Evolutionary conservation across 192 early-diverging fungal species (phyloP).

Genomic region (Coemansia sp.): DNA sequence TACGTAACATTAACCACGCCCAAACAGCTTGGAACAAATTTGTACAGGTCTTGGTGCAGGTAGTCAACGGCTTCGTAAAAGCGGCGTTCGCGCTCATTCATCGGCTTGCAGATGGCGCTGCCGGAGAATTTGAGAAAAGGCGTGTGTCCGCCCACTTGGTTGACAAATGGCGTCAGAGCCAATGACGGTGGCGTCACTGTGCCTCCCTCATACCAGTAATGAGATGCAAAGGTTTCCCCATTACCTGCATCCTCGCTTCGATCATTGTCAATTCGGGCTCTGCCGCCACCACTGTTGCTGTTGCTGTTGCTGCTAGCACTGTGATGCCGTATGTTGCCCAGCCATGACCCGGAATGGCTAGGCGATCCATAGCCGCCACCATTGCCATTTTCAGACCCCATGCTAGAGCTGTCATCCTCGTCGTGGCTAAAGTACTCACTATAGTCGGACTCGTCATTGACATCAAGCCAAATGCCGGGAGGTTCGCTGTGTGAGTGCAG

Average conservation of each 20-base stretch:
- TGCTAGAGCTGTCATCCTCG: conserved; percentile 1
- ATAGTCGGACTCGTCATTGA: conserved; percentile 38
- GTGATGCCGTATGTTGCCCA: background rate
- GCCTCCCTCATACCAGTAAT: conserved; percentile 25
- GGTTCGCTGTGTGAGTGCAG: conserved; percentile 34
- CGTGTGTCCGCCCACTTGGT: conserved; percentile 96
- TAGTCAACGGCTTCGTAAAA: conserved; percentile 90
- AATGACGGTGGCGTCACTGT: conserved; percentile 59
- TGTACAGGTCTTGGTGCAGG: conserved; percentile 73
- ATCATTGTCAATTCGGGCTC: background rate
- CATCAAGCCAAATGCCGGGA: conserved; percentile 52
- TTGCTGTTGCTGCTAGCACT: background rate
- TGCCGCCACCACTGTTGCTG: conserved; percentile 6
- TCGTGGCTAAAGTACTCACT: conserved; percentile 10
- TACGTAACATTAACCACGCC: conserved; percentile 96
- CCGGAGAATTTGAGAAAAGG: conserved; percentile 95
- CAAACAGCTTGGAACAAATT: conserved; percentile 89
- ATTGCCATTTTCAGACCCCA: background rate
- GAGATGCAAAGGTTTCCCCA: background rate
- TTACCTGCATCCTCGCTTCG: background rate
- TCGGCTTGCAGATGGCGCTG: conserved; percentile 95
- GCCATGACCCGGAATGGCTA: conserved; percentile 8
- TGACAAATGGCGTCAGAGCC: conserved; percentile 74
- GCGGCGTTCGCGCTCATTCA: conserved; percentile 74
- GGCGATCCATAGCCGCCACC: conserved; percentile 11